A percentile compares a stretch with the other conserved stretches of the same genome.
phyloP scores from a whole-genome alignment of 495 filamentous ascomycete species.

The Lasiosphaeris hirsuta region DNA sequence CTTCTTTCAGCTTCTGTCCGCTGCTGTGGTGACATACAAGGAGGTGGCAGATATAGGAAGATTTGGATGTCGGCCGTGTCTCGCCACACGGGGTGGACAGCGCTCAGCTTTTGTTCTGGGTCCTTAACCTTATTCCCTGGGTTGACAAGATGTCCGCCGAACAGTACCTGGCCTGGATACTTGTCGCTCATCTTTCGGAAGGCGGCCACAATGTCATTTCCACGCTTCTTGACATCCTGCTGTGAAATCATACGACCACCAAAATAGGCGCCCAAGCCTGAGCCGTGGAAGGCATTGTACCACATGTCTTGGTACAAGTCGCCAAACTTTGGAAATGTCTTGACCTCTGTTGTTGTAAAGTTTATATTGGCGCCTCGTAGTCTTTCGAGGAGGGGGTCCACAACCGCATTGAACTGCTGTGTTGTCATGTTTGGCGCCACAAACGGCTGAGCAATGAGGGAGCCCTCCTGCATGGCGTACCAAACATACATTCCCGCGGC shows the following conservation, averaged over 20 bases:
- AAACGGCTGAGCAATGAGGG: slow-evolving; percentile 26
- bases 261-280: background rate
- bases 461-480: slow-evolving; percentile 23
- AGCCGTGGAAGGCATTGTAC: background rate
- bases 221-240: slow-evolving; percentile 26
- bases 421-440: slow-evolving; percentile 28
- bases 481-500: slow-evolving; percentile 39
- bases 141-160: slow-evolving; percentile 35
- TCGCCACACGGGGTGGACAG: slow-evolving; percentile 52
- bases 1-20: slow-evolving; percentile 2
- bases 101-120: slow-evolving; percentile 22
- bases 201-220: slow-evolving; percentile 24
- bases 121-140: slow-evolving; percentile 26
- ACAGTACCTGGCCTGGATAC: slow-evolving; percentile 13
- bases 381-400: slow-evolving; percentile 32
- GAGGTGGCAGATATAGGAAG: slow-evolving; percentile 12
- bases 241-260: slow-evolving; percentile 12
- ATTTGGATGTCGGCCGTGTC: slow-evolving; percentile 11
- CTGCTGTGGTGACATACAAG: slow-evolving; percentile 6
- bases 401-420: slow-evolving; percentile 24
- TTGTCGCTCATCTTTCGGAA: slow-evolving; percentile 22
- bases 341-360: slow-evolving; percentile 16
- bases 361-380: slow-evolving; percentile 25
- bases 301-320: slow-evolving; percentile 13
- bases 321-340: slow-evolving; percentile 8